These are phyloP conservation scores for Fraxinus latifolia DNA, from an alignment of 305 asterid species.

Conservation along the genomic window DNA sequence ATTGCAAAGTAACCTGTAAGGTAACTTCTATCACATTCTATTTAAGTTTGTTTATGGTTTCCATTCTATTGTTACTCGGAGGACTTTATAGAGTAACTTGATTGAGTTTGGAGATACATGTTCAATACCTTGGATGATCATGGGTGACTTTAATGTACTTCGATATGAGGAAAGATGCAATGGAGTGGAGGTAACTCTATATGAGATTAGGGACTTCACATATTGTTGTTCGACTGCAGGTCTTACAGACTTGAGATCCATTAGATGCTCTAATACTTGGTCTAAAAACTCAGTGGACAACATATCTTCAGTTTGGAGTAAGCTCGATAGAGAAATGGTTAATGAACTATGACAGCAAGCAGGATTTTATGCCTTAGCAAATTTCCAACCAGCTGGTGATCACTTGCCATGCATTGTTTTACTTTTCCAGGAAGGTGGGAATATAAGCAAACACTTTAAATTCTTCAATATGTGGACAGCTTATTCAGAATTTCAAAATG, in stretches of 20 bases:
- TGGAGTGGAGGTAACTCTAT: too few relatives aligned
- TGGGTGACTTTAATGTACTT: background rate
- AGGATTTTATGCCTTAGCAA: background rate
- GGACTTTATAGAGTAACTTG: background rate
- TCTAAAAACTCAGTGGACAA: background rate
- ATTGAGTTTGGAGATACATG: background rate
- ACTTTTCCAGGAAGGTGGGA: background rate
- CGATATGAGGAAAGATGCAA: too few relatives aligned
- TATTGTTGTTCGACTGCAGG: too few relatives aligned
- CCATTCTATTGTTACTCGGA: background rate
- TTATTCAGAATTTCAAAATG: too few relatives aligned
- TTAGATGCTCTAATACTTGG: background rate
- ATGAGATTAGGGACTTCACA: too few relatives aligned
- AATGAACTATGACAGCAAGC: background rate
- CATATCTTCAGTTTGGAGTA: background rate
- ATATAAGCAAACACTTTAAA: too few relatives aligned
- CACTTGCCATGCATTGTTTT: background rate
- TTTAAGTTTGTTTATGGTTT: background rate
- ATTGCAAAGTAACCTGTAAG: background rate
- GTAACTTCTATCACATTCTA: too few relatives aligned
- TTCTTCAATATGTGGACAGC: background rate
- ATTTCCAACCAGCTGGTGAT: background rate
- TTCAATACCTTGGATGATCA: background rate
- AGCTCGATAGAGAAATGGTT: background rate
- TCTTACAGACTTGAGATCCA: background rate